phyloP scores from a whole-genome alignment of 257 asterid genomes.

The Nicotiana benthamiana region DNA sequence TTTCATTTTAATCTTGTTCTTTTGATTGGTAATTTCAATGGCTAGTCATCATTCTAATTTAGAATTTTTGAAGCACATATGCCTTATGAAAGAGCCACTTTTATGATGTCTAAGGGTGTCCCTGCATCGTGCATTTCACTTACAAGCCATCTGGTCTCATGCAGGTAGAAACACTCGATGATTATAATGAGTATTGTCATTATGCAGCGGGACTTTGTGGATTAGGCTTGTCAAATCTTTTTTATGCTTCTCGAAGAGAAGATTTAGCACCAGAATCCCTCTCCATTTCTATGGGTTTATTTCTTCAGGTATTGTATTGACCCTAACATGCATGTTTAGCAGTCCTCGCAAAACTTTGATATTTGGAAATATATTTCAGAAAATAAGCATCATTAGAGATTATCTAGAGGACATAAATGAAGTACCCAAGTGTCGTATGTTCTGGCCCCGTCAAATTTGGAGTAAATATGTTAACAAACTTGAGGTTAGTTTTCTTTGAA shows the following conservation, averaged over 20 bases:
- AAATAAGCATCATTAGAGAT: constrained; percentile 79
- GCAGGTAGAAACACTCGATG: constrained; percentile 53
- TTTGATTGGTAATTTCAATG: too few relatives aligned
- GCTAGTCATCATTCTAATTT: too few relatives aligned
- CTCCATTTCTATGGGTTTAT: constrained; percentile 86
- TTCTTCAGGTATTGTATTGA: constrained; percentile 56
- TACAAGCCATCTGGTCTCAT: constrained; percentile 10
- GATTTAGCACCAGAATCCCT: constrained; percentile 52
- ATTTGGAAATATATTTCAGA: constrained; percentile 29
- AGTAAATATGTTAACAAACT: constrained; percentile 76
- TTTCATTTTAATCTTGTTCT: too few relatives aligned
- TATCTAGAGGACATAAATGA: constrained; percentile 17
- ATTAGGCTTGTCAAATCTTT: constrained; percentile 72
- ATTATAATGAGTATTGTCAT: constrained; percentile 89
- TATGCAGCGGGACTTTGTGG: constrained; percentile 94
- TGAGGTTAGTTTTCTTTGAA: constrained; percentile 35
- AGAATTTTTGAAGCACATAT: too few relatives aligned
- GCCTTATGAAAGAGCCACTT: too few relatives aligned
- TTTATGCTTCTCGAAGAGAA: constrained; percentile 86
- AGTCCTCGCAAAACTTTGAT: not conserved
- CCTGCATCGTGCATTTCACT: not conserved
- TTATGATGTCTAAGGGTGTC: too few relatives aligned
- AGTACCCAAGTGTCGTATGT: constrained; percentile 83
- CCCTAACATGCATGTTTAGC: not conserved
- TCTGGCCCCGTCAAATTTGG: constrained; percentile 94